Percentiles rank a stretch among this genome's conserved stretches.
Conservation (phyloP, 1,284 basidiomycete genomes). For the Austropuccinia psidii region DNA sequence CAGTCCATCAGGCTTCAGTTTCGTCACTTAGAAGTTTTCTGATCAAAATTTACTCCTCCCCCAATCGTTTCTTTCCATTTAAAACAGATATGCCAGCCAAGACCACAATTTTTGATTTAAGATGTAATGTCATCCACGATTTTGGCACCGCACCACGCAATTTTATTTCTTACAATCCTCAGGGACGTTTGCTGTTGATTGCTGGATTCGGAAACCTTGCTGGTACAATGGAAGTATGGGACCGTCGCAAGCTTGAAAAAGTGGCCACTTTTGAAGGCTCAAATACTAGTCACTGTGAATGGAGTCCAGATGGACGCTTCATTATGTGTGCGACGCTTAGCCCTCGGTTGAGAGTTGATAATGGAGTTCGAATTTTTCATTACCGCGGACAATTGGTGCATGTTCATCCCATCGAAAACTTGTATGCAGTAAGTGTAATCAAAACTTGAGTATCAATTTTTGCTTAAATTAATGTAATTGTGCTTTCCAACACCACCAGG, state of each 20-base stretch:
- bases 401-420: constrained; percentile 65
- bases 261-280: constrained; percentile 80
- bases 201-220: constrained; percentile 95
- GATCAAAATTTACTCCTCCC: background rate
- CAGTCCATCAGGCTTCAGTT: constrained; percentile 48
- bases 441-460: background rate
- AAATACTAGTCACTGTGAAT: constrained; percentile 87
- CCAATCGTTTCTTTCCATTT: background rate
- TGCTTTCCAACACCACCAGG: background rate
- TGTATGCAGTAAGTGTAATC: constrained; percentile 60
- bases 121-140: constrained; percentile 78
- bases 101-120: constrained; percentile 79
- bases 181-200: constrained; percentile 75
- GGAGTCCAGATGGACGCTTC: constrained; percentile 88
- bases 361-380: constrained; percentile 93
- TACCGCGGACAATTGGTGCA: constrained; percentile 78
- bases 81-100: constrained; percentile 84
- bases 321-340: constrained; percentile 88
- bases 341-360: constrained; percentile 89
- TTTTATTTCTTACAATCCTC: constrained; percentile 89
- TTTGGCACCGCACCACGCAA: constrained; percentile 85
- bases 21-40: background rate
- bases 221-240: constrained; percentile 85
- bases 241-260: constrained; percentile 75
- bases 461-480: background rate